Conservation (phyloP, 257 asterid species). For the Gentiana dahurica region DNA sequence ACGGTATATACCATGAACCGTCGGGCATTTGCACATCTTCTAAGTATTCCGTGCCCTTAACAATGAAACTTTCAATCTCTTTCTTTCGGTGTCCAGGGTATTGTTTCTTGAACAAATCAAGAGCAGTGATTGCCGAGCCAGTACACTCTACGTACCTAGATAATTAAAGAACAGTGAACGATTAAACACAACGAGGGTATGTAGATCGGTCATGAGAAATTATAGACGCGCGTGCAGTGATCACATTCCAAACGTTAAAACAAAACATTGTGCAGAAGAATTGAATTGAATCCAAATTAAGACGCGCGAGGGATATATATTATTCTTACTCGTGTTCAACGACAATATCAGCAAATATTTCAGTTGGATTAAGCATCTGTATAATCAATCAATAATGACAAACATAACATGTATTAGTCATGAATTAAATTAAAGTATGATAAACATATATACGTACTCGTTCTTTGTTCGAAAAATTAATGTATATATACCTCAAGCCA, state of each 20-base stretch:
- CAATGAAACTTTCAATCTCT: slow-evolving; percentile 36
- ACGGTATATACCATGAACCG: slow-evolving; percentile 58
- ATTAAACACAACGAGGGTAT: background rate
- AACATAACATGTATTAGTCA: background rate
- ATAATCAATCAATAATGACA: background rate
- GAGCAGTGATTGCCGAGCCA: slow-evolving; percentile 62
- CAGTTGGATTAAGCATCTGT: slow-evolving; percentile 72
- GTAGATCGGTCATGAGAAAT: background rate
- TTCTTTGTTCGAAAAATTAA: background rate
- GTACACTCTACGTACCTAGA: slow-evolving; percentile 71
- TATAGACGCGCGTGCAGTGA: too few relatives aligned
- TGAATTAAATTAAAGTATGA: background rate
- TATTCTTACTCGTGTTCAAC: slow-evolving; percentile 68
- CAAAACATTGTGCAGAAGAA: too few relatives aligned
- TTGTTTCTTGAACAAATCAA: slow-evolving; percentile 43
- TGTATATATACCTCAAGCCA: slow-evolving; percentile 57
- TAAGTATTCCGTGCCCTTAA: slow-evolving; percentile 38
- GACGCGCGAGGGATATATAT: background rate
- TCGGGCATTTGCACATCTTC: slow-evolving; percentile 52
- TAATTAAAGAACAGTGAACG: background rate
- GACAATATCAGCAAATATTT: slow-evolving; percentile 51
- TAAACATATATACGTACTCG: background rate
- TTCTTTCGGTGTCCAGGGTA: slow-evolving; percentile 49
- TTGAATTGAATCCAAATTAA: too few relatives aligned
- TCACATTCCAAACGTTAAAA: too few relatives aligned